Evolutionary conservation across 257 asterid species (phyloP).

Genomic region (Vinca minor): DNA sequence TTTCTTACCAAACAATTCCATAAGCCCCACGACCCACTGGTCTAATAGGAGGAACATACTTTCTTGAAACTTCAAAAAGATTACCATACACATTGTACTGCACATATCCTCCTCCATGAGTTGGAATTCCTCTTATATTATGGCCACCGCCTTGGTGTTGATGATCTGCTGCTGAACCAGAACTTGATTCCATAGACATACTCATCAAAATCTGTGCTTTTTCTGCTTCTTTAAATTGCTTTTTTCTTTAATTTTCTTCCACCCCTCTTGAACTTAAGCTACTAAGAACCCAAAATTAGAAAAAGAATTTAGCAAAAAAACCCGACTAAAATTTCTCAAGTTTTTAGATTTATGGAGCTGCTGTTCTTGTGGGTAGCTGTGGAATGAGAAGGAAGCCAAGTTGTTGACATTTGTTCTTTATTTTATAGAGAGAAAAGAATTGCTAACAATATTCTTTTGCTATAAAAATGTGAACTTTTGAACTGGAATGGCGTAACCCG

Average conservation of each 20-base stretch:
- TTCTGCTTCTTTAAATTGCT: background rate
- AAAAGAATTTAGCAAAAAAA: constrained; percentile 9
- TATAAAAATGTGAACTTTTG: constrained; percentile 74
- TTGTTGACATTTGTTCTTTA: constrained; percentile 22
- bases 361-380: constrained; percentile 26
- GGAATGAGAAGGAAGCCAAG: constrained; percentile 25
- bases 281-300: background rate
- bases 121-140: constrained; percentile 32
- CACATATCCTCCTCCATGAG: constrained; percentile 41
- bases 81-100: constrained; percentile 43
- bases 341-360: constrained; percentile 7
- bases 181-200: constrained; percentile 23
- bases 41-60: constrained; percentile 43
- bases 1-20: constrained; percentile 41
- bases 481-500: constrained; percentile 49
- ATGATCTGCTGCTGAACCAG: constrained; percentile 32
- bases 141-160: no score
- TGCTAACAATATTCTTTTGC: no score
- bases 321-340: constrained; percentile 25
- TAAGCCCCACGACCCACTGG: constrained; percentile 48
- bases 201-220: constrained; percentile 1
- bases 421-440: constrained; percentile 26
- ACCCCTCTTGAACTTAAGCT: background rate
- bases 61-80: constrained; percentile 42
- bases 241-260: background rate